Base-by-base conservation (phyloP, 164 flowering plant genomes). In the Annona cherimola region DNA sequence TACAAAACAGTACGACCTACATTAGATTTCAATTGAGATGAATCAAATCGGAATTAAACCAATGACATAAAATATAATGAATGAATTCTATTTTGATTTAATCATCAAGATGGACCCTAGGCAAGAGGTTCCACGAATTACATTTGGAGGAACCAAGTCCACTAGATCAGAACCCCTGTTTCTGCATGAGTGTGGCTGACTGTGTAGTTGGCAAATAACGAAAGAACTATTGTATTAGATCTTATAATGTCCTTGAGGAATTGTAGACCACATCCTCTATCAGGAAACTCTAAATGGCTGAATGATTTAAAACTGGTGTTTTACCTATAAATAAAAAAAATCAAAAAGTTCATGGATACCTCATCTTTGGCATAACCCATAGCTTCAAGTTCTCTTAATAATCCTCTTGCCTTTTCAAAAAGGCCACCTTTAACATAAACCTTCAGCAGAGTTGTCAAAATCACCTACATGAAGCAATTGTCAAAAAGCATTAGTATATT, bases 351-450 rank as follows among this genome's bases (percentile, higher is more conserved):
- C 26, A 18, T 9, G 16, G 35, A 35, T 79, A 94, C 97, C 97
- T 94, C 99, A 71, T 86, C 87, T 71, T 79, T 76, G 66, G 97
- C 95, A 81, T 83, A 86, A 71, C 97, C 97, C 82, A 82, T 54
- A 68, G 81, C 44, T 77, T 90, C 92, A 79, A 94, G 78, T 75
- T 94, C 86, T 62, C 75, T 72, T 50, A 94, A 75, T 68, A 89
- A 74, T 67, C 81, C 84, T 76, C 89, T 87, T 65, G 97, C 83
- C 78, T 87, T 89, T 60, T 94, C 91, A 81, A 92, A 92, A 66
- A 94, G 74, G 64, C 92, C 91, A 67, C 93, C 92, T 84, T 82
- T 85, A 63, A 88, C 92, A 86, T 94, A 94, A 3, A 88, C 98
- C 81, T 94, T 94, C 57, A 94, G 74, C 69, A 94, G 78, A 70